Percentiles rank a stretch among this genome's conserved stretches.
Conservation (phyloP, 2,329 filamentous ascomycete genomes). For the Fonsecaea pugnacius region DNA sequence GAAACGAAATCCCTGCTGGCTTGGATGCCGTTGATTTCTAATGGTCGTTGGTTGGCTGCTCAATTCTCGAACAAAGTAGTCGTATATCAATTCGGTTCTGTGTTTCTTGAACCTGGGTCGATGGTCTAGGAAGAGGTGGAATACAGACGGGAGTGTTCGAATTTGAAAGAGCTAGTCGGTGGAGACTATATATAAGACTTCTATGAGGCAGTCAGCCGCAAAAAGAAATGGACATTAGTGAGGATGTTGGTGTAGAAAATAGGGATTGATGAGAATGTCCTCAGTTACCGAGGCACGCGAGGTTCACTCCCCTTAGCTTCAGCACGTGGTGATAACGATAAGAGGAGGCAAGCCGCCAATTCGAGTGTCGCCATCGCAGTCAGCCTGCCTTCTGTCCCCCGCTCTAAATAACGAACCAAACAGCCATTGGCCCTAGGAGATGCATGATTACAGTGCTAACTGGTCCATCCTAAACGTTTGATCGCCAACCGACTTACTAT, state of each 20-base stretch:
- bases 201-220: not conserved
- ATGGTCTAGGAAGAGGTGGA: not conserved
- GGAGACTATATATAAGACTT: not conserved
- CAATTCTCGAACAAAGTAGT: not conserved
- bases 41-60: not conserved
- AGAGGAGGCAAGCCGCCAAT: not conserved
- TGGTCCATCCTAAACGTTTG: not conserved
- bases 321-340: constrained; percentile 21
- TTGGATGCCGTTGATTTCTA: not conserved
- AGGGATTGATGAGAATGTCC: not conserved
- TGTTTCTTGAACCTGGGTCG: not conserved
- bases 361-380: constrained; percentile 10
- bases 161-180: not conserved
- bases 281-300: constrained; percentile 5
- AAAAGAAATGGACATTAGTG: not conserved
- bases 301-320: not conserved
- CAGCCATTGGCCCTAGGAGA: constrained; percentile 10
- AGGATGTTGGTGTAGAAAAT: not conserved
- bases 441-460: not conserved
- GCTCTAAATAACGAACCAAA: not conserved
- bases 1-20: not conserved
- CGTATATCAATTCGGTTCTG: not conserved
- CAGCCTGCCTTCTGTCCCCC: constrained; percentile 1
- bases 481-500: not conserved
- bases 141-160: not conserved